A percentile compares a stretch with the other conserved stretches of the same genome.
Conservation (phyloP, 2,329 filamentous ascomycete genomes). For the Truncatella angustata region DNA sequence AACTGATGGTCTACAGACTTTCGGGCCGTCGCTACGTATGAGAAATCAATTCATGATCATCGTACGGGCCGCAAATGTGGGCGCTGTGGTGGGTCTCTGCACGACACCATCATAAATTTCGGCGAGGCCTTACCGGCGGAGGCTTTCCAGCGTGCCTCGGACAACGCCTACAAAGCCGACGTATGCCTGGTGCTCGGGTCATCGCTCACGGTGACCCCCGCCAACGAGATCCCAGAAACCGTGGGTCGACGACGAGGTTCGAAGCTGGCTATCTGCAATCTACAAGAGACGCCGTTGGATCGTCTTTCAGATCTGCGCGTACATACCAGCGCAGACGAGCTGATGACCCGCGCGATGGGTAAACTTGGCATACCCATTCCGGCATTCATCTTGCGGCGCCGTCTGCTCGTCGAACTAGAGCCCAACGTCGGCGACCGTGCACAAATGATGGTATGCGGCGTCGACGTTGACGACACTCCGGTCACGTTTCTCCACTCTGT, state of each 20-base stretch:
- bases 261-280: slow-evolving; percentile 42
- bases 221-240: slow-evolving; percentile 37
- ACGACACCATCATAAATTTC: slow-evolving; percentile 46
- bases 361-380: slow-evolving; percentile 35
- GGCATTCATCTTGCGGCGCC: slow-evolving; percentile 34
- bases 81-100: slow-evolving; percentile 34
- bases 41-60: slow-evolving; percentile 41
- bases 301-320: slow-evolving; percentile 30
- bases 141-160: slow-evolving; percentile 29
- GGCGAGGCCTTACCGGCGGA: slow-evolving; percentile 34
- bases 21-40: slow-evolving; percentile 40
- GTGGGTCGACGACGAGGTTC: slow-evolving; percentile 28
- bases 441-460: slow-evolving; percentile 29
- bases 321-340: slow-evolving; percentile 33
- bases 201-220: slow-evolving; percentile 41
- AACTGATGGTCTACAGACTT: slow-evolving; percentile 32
- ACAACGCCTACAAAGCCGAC: slow-evolving; percentile 39
- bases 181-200: slow-evolving; percentile 45
- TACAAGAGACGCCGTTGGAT: slow-evolving; percentile 43
- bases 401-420: slow-evolving; percentile 28
- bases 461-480: slow-evolving; percentile 41
- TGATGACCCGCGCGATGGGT: slow-evolving; percentile 40
- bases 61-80: slow-evolving; percentile 44
- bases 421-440: slow-evolving; percentile 17
- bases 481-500: slow-evolving; percentile 38